These are phyloP conservation scores for Neospora caninum DNA, from an alignment of 169 alveolate species.

Conservation along the genomic window DNA sequence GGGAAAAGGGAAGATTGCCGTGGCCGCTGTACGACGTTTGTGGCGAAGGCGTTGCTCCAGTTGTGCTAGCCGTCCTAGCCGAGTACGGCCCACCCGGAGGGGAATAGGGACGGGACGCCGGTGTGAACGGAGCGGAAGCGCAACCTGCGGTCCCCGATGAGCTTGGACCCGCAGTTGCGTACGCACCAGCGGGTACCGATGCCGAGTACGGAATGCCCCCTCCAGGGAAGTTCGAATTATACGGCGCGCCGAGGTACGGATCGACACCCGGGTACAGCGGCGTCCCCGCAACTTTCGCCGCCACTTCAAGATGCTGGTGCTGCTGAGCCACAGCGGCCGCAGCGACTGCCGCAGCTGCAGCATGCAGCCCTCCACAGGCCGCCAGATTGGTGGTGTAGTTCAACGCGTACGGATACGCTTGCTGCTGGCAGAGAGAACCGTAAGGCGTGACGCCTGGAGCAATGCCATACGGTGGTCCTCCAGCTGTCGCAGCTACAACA, in stretches of 20 bases:
- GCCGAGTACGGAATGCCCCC: constrained; percentile 33
- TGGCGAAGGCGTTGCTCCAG: background rate
- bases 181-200: background rate
- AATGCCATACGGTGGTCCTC: background rate
- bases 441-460: background rate
- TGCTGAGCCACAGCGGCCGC: constrained; percentile 29
- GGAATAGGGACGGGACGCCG: background rate
- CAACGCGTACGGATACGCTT: constrained; percentile 13
- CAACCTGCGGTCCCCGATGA: background rate
- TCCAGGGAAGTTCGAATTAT: background rate
- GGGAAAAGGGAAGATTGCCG: background rate
- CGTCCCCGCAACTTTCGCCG: constrained; percentile 23
- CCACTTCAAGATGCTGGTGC: constrained; percentile 30
- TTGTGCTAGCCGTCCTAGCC: background rate
- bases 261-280: constrained; percentile 1
- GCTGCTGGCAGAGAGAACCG: background rate
- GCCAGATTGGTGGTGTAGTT: background rate
- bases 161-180: background rate
- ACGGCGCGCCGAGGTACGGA: constrained; percentile 29
- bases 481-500: background rate
- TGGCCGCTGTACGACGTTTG: background rate
- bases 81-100: background rate
- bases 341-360: constrained; percentile 30
- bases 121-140: background rate
- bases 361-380: background rate